phyloP scores from a whole-genome alignment of 305 asterid species.

The Caryopteris hybrid region DNA sequence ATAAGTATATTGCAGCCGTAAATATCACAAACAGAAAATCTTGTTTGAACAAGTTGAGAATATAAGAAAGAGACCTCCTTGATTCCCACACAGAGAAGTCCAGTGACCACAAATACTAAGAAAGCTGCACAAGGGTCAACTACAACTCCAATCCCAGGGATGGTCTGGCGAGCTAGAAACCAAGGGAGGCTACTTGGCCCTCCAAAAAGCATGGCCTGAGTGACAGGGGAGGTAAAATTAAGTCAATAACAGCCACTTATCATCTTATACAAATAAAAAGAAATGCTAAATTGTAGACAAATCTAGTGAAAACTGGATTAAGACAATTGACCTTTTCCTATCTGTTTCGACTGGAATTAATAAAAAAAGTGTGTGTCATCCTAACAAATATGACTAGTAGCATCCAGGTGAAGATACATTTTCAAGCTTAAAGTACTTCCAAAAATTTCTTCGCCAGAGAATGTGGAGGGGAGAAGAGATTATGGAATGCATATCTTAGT shows the following conservation, averaged over 20 bases:
- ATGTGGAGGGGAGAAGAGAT: not conserved
- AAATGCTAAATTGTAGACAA: not conserved
- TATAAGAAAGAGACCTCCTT: constrained; percentile 64
- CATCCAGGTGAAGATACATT: not conserved
- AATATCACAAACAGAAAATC: not conserved
- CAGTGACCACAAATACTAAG: constrained; percentile 72
- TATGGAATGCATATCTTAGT: not conserved
- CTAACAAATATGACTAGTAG: not conserved
- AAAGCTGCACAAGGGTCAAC: constrained; percentile 90
- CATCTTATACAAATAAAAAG: not conserved
- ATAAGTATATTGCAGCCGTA: constrained; percentile 17
- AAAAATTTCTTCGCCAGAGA: not conserved
- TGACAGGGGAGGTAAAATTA: constrained; percentile 3
- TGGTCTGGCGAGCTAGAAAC: constrained; percentile 72
- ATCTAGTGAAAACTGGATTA: not conserved
- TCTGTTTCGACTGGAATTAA: not conserved
- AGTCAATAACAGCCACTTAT: constrained; percentile 4
- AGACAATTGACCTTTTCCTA: not conserved
- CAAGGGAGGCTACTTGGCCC: constrained; percentile 73
- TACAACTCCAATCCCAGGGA: constrained; percentile 66
- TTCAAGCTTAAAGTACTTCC: not conserved
- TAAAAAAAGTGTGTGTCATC: not conserved
- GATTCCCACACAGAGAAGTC: constrained; percentile 80
- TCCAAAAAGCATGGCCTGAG: constrained; percentile 87
- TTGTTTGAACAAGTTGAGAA: not conserved